Evolutionary conservation across 805 yeast species (phyloP), one percentile per base, ranked within the genome.

Genomic region (Kuraishia cidri): DNA sequence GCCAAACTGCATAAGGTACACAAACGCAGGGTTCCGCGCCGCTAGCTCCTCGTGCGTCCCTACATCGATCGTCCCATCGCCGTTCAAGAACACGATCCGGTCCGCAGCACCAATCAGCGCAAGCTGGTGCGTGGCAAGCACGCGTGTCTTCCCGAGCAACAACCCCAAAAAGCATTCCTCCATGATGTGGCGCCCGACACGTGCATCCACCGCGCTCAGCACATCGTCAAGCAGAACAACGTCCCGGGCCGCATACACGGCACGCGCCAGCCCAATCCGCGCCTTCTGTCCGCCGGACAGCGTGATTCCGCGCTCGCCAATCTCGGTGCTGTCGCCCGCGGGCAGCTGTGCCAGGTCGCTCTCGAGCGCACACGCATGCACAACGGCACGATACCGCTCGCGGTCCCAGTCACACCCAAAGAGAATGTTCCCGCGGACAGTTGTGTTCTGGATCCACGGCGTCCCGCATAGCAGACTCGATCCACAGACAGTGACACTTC

Each of bases 261-360:
- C 81, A 48, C 94, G 66, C 4, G 94, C 94, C 38, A 82, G 56
- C 44, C 75, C 72, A 32, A 82, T 69, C 52, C 94, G 69, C 0
- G 94, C 90, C 60, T 84, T 84, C 52, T 84, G 94, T 32, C 94
- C 94, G 35, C 94, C 94, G n/a, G 90, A 79, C 26, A 84, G 57
- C 0, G 92, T 82, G 30, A 84, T 76, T 46, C 94, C 94, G 50
- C 84, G 68, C 51, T 84, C 94, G 39, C 94, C 94, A 44, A 84
- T 81, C 51, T 81, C 83, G 0, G 94, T 82, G 34, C 54, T 46
- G 45, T 85, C 94, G 20, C 90, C 90, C 24, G 77, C 85, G 7
- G 82, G 80, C 22, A 85, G 56, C 29, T 72, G 65, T 4, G 69
- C 68, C 40, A 84, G 62, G 53, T 84, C 95, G 29, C 67, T 70